phyloP scores from a whole-genome alignment of 2,329 filamentous ascomycete genomes.

The Malbranchea cinnamomea region DNA sequence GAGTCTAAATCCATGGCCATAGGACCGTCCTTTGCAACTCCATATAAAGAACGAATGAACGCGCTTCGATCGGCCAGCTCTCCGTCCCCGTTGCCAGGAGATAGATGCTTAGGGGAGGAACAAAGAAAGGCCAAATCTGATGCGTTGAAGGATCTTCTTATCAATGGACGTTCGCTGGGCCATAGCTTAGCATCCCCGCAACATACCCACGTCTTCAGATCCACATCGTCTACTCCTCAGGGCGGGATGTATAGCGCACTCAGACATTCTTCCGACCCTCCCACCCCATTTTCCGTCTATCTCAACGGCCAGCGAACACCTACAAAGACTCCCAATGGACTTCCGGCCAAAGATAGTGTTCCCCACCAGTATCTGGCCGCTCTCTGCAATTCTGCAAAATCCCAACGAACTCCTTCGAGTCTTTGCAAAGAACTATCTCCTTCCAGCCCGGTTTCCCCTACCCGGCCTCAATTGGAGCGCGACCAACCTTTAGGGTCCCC shows the following conservation, averaged over 20 bases:
- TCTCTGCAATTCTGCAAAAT: slow-evolving; percentile 13
- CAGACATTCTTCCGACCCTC: slow-evolving; percentile 2
- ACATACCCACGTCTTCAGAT: slow-evolving; percentile 1
- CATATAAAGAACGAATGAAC: slow-evolving; percentile 32
- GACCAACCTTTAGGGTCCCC: slow-evolving; percentile 13
- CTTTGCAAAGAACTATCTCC: slow-evolving; percentile 19
- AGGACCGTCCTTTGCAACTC: slow-evolving; percentile 53
- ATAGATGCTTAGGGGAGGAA: slow-evolving; percentile 19
- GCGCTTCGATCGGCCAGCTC: slow-evolving; percentile 25
- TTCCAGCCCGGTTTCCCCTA: slow-evolving; percentile 10
- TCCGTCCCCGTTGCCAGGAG: slow-evolving; percentile 15
- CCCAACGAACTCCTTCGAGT: too few species aligned
- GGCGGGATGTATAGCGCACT: too few species aligned
- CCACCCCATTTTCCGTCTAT: slow-evolving; percentile 1
- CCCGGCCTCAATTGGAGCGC: slow-evolving; percentile 7
- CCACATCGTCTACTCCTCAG: background rate
- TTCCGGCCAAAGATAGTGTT: slow-evolving; percentile 8
- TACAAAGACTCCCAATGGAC: slow-evolving; percentile 1
- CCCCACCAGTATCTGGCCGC: slow-evolving; percentile 14
- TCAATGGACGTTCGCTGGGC: slow-evolving; percentile 27
- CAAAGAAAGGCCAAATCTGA: slow-evolving; percentile 29
- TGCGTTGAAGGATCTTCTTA: slow-evolving; percentile 30
- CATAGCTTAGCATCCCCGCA: slow-evolving; percentile 19
- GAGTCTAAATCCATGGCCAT: slow-evolving; percentile 36
- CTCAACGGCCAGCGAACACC: background rate